Evolutionary conservation across 176 grass and related monocot genomes (phyloP), one percentile per base, ranked within the genome.

Genomic region (Carex cristatella): DNA sequence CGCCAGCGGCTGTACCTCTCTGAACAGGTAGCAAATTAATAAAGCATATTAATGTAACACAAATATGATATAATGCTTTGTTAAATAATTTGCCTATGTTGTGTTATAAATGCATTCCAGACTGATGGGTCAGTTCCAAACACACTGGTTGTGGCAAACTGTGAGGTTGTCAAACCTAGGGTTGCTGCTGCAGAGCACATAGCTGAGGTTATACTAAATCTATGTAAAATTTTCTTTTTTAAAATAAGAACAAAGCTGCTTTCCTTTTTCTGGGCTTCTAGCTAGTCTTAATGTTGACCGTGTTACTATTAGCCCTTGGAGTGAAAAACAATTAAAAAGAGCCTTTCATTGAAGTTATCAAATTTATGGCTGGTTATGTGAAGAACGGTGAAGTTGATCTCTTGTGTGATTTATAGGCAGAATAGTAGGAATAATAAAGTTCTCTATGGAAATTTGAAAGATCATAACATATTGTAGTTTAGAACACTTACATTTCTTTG

Each of bases 141-240:
- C 81, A 99, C 97, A 73, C 81, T 99, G 58, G 97, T 99, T 40
- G 94, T 99, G 7, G 97, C 97, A 49, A 99, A 99, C 64, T 99
- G 97, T 90, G 93, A 99, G 89, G 91, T 99, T 81, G 93, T 96
- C 81, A 99, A 96, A 79, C 93, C 93, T 77, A 94, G 93, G 86
- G 93, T 99, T 86, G 97, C 97, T 76, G 97, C 97, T 84, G 97
- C 93, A 15, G 97, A 99, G 87, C 97, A 99, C 83, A 99, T 99
- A 69, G 94, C 93, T 0, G 93, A 99, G 97, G 97, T 99, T 80
- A 40, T 60, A 78, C 62, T 66, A 51, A 53, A 69, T 28, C 14
- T 56, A 54, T 28, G 6, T 83, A 30, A 35, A 27, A 48, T 31
- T 48, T 65, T 28, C 11, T 38, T 59, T 4, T 19, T 61, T 37